Percentiles rank a stretch among this genome's conserved stretches.
Conservation (phyloP, 257 asterid species). For the Galeopsis tetrahit region DNA sequence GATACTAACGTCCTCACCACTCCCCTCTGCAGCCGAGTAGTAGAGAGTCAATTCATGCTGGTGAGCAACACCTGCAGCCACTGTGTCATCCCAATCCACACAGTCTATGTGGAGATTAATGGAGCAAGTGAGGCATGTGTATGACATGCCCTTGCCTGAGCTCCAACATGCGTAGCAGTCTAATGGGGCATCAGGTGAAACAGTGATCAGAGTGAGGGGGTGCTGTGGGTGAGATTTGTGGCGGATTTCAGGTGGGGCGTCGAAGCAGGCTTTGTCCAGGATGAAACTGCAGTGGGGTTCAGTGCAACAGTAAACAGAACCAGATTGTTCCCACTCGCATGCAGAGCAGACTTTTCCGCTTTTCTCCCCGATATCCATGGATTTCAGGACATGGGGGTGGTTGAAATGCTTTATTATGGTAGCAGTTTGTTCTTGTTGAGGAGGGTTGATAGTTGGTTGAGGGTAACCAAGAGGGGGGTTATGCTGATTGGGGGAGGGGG, state of each 20-base stretch:
- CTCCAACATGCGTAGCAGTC: conserved; percentile 60
- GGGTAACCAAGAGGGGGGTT: conserved; percentile 17
- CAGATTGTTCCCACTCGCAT: conserved; percentile 46
- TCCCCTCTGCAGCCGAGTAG: conserved; percentile 37
- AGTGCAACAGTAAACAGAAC: conserved; percentile 46
- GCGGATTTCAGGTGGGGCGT: conserved; percentile 46
- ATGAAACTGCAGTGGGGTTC: conserved; percentile 55
- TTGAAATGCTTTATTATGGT: conserved; percentile 54
- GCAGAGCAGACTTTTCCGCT: conserved; percentile 47
- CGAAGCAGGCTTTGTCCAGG: conserved; percentile 61
- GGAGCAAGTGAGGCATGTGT: conserved; percentile 51
- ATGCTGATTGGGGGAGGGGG: not conserved
- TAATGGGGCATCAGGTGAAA: conserved; percentile 50
- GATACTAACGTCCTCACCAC: conserved; percentile 25
- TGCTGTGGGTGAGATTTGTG: conserved; percentile 63
- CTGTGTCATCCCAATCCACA: conserved; percentile 38
- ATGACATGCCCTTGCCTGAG: conserved; percentile 45
- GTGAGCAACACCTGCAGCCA: conserved; percentile 42
- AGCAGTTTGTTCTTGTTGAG: not conserved
- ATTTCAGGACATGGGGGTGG: conserved; percentile 50
- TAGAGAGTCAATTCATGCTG: conserved; percentile 45
- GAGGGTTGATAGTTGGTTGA: conserved; percentile 22
- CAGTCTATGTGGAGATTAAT: conserved; percentile 47
- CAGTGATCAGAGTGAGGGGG: conserved; percentile 48
- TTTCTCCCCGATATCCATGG: conserved; percentile 36